Percentiles rank a stretch among this genome's conserved stretches.
Conservation (phyloP, 2,329 filamentous ascomycete genomes). For the Talaromyces sp. region DNA sequence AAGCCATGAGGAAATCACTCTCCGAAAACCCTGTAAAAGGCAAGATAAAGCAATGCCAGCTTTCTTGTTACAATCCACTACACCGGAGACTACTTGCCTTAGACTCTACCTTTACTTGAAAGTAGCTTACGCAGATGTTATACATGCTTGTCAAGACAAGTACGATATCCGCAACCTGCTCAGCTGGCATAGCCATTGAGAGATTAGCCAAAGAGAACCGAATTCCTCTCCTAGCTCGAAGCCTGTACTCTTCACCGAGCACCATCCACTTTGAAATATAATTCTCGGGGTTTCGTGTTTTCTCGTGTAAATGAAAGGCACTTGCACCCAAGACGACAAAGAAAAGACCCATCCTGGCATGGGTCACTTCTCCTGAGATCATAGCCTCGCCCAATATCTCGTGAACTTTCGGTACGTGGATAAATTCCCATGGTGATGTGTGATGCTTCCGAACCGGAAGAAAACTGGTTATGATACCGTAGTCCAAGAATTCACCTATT, state of each 20-base stretch:
- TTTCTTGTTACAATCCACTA: neutral
- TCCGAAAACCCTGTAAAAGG: neutral
- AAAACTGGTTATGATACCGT: neutral
- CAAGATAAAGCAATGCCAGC: neutral
- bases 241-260: neutral
- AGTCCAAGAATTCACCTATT: neutral
- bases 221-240: neutral
- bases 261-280: neutral
- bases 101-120: too few relatives aligned
- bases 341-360: neutral
- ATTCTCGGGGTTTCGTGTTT: neutral
- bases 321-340: neutral
- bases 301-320: neutral
- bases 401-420: neutral
- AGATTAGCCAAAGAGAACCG: neutral
- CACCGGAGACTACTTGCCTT: neutral
- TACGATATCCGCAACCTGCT: neutral
- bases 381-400: neutral
- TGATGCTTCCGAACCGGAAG: neutral
- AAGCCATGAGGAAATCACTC: neutral
- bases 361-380: neutral
- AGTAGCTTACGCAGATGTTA: neutral
- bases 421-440: neutral
- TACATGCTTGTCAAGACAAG: neutral
- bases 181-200: neutral